Base-by-base conservation (phyloP, 352 stramenopile species). In the Phytophthora constricta region DNA sequence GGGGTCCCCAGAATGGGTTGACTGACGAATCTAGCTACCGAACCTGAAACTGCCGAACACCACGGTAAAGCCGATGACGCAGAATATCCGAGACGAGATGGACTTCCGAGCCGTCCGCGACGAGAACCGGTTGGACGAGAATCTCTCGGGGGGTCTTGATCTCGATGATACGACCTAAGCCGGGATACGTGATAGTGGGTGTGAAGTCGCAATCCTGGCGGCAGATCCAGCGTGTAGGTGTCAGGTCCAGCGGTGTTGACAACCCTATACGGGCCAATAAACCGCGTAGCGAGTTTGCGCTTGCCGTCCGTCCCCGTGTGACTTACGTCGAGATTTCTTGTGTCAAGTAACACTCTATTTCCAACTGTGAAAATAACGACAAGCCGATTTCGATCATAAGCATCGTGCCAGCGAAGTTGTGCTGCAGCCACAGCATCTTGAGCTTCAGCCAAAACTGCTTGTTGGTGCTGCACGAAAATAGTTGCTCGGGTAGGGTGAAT, bases 121-220 rank as follows among this genome's bases (percentile, higher is more conserved):
- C 49, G 27, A n/a, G n/a, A n/a, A n/a, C n/a, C n/a, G n/a, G n/a
- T n/a, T n/a, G n/a, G n/a, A n/a, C n/a, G n/a, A n/a, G n/a, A n/a
- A n/a, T n/a, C n/a, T n/a, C n/a, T n/a, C n/a, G n/a, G n/a, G 14
- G 39, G 25, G 34, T 59, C 49, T 33, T 20, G 48, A 23, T 59
- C 52, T 27, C 49, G 23, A 25, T 20, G 5, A 20, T 59, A 50
- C 2, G 5, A 23, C 34, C 34, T 20, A 7, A 59, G 25, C 4
- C 41, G 49, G 0, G 52, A 50, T 5, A 59, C 52, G 13, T 59
- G 52, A 42, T 48, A 59, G 11, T 59, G 34, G n/a, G 39, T 23
- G 13, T 59, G 52, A 2, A 59, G 52, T 0, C 52, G 52, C 10
- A 59, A 23, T 3, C 37, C 52, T 2, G 52, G 52, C 10, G 52